These are phyloP conservation scores for Penicillium freii DNA, from an alignment of 2,329 filamentous ascomycete species.

Conservation along the genomic window DNA sequence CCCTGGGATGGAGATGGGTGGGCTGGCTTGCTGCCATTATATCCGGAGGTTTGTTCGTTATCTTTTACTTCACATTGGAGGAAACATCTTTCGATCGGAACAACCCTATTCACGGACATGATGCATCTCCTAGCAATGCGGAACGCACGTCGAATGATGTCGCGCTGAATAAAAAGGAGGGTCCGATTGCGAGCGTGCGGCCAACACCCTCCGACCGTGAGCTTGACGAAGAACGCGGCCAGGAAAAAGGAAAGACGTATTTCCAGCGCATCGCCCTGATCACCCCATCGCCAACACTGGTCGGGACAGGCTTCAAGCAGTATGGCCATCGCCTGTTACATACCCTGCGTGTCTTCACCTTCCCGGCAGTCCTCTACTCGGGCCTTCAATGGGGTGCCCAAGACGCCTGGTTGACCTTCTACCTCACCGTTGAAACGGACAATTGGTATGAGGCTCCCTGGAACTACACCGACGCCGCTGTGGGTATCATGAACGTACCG, in stretches of 20 bases:
- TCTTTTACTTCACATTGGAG: slow-evolving; percentile 54
- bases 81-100: slow-evolving; percentile 45
- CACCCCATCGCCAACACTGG: slow-evolving; percentile 55
- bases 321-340: slow-evolving; percentile 55
- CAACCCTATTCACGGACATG: slow-evolving; percentile 9
- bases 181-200: not conserved
- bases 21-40: slow-evolving; percentile 54
- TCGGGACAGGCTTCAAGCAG: slow-evolving; percentile 54
- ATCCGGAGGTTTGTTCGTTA: slow-evolving; percentile 47
- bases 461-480: slow-evolving; percentile 54
- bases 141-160: not conserved
- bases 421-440: slow-evolving; percentile 58
- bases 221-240: slow-evolving; percentile 16
- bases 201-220: not conserved
- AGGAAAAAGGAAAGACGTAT: slow-evolving; percentile 49
- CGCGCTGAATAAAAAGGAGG: slow-evolving; percentile 5
- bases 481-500: slow-evolving; percentile 59
- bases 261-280: slow-evolving; percentile 56
- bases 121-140: slow-evolving; percentile 1
- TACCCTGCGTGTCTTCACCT: slow-evolving; percentile 57
- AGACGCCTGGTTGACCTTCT: slow-evolving; percentile 61
- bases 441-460: slow-evolving; percentile 55
- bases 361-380: slow-evolving; percentile 58
- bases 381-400: slow-evolving; percentile 61
- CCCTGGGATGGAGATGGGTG: slow-evolving; percentile 56